phyloP scores from a whole-genome alignment of 306 rosid genomes.

The Leucaena leucocephala region DNA sequence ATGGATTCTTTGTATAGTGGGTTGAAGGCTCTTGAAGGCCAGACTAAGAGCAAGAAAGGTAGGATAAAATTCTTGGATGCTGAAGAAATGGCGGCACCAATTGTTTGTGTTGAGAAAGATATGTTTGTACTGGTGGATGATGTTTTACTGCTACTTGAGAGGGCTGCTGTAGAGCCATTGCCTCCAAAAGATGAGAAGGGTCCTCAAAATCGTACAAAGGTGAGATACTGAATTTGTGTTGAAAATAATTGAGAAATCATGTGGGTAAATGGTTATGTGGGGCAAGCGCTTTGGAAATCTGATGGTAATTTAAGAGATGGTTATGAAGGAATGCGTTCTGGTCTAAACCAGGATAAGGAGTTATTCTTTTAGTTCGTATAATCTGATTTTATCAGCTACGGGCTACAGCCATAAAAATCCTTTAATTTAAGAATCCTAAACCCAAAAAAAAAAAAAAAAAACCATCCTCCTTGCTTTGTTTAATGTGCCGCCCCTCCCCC shows the following conservation, averaged over 20 bases:
- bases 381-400: not conserved
- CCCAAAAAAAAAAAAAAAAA: too few relatives aligned
- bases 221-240: slow-evolving; percentile 38
- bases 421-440: not conserved
- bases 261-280: slow-evolving; percentile 13
- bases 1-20: slow-evolving; percentile 99
- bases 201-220: slow-evolving; percentile 99
- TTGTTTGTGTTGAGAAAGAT: slow-evolving; percentile 84
- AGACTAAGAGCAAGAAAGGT: slow-evolving; percentile 63
- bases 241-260: slow-evolving; percentile 18
- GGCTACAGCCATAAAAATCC: not conserved
- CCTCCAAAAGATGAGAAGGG: slow-evolving; percentile 99
- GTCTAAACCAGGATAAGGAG: not conserved
- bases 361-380: too few relatives aligned
- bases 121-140: slow-evolving; percentile 92
- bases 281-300: slow-evolving; percentile 19
- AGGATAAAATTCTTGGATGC: slow-evolving; percentile 65
- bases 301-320: slow-evolving; percentile 7
- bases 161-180: slow-evolving; percentile 93
- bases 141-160: slow-evolving; percentile 80
- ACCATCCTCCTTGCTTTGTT: too few relatives aligned
- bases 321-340: slow-evolving; percentile 4
- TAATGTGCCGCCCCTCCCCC: too few relatives aligned
- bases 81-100: slow-evolving; percentile 90
- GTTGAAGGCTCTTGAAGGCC: slow-evolving; percentile 95